Base-by-base conservation (phyloP, 2,329 filamentous ascomycete species). In the Apiospora pterosperma region DNA sequence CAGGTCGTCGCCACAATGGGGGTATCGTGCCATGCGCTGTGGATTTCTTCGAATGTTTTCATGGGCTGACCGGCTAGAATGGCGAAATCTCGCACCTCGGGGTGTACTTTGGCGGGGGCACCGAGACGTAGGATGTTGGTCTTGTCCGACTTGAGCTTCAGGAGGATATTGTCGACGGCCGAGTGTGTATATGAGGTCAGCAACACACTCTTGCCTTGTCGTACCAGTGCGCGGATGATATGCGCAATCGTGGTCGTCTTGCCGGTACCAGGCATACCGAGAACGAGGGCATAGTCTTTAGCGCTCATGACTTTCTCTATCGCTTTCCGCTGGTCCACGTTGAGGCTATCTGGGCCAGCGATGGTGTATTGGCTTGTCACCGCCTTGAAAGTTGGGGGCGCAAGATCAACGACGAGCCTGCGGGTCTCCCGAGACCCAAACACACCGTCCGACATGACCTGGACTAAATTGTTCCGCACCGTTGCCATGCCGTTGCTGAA, bases 161-260 rank as follows among this genome's bases (percentile, higher is more conserved):
- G 82, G 7, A 99, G 81, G 71, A 99, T 99, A 69, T 99, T 99
- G 85, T 99, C 96, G 3, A 99, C 96, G 3, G 96, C 96, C 1
- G 94, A 97, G 74, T 99, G 96, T 0, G 96, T 99, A 76, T 98
- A 98, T 0, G 94, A 97, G 0, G 96, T 96, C 44, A 99, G 81
- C 7, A 99, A 82, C 16, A 99, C 93, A 64, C 92, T 97, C 79
- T 98, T 98, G 12, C 93, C 91, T 76, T 97, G 92, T 0, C 90
- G 88, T 5, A 96, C 90, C 36, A 99, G 83, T 0, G 95, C 92
- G 55, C 92, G 90, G 72, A 99, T 98, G 70, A 99, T 97, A 75
- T 98, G 94, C 5, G 95, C 93, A 73, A 99, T 98, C 0, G 96
- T 99, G 0, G 96, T 99, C 3, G 96, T 99, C 78, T 99, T 99